A percentile compares a stretch with the other conserved stretches of the same genome.
These are phyloP conservation scores for Neopestalotiopsis clavispora DNA, from an alignment of 2,329 filamentous ascomycete species.

Conservation along the genomic window DNA sequence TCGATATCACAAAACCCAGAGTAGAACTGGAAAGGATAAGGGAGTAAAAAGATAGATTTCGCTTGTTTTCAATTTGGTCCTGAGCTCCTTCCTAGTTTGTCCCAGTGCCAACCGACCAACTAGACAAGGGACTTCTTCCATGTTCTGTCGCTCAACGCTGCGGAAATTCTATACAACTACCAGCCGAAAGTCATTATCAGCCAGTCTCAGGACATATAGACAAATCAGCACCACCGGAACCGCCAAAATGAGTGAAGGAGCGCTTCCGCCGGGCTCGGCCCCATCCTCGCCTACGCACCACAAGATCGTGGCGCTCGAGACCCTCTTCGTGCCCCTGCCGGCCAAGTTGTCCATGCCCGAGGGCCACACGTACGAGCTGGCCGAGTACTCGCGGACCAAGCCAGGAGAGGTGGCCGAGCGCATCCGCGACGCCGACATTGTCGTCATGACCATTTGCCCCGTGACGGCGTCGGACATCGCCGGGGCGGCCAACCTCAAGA, in stretches of 20 bases:
- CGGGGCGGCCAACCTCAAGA: slow-evolving; percentile 34
- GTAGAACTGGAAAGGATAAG: too few relatives aligned
- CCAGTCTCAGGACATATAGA: not conserved
- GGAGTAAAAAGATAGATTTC: not conserved
- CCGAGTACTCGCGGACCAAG: slow-evolving; percentile 31
- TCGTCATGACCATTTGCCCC: slow-evolving; percentile 38
- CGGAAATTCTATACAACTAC: not conserved
- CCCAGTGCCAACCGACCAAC: not conserved
- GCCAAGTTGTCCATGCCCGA: slow-evolving; percentile 29
- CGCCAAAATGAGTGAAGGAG: not conserved
- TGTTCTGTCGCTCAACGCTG: not conserved
- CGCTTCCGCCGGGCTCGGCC: not conserved
- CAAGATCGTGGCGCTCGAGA: slow-evolving; percentile 40
- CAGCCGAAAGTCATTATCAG: not conserved
- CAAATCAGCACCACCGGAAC: not conserved
- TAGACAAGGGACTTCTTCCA: not conserved
- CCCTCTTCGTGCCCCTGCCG: slow-evolving; percentile 35
- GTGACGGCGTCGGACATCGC: slow-evolving; percentile 34
- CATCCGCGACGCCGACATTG: slow-evolving; percentile 41
- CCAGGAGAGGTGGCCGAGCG: slow-evolving; percentile 33
- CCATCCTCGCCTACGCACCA: slow-evolving; percentile 27
- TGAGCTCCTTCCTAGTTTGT: not conserved
- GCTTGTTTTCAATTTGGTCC: not conserved
- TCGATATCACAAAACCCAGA: not conserved
- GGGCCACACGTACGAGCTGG: slow-evolving; percentile 37